Conservation (phyloP, 805 yeast genomes). For the Sugiyamaella smithiae region DNA sequence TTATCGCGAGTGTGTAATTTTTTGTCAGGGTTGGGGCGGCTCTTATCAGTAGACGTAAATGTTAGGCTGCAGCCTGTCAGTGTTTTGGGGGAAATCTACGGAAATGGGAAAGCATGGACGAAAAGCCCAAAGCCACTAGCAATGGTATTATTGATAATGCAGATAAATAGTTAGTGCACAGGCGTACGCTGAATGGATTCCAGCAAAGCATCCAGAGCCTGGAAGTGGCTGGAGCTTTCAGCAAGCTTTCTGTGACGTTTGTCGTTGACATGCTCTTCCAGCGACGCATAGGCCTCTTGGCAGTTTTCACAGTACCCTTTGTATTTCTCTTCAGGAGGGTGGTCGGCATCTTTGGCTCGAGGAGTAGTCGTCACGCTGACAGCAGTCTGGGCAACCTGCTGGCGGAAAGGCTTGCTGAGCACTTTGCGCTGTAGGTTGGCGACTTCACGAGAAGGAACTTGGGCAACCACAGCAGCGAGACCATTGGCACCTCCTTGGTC, state of each 20-base stretch:
- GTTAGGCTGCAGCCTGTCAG: no score
- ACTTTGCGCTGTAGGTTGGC: constrained; percentile 42
- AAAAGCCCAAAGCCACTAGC: no score
- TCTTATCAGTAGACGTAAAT: no score
- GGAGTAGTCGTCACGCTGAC: background rate
- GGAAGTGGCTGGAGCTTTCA: constrained; percentile 62
- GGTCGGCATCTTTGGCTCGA: constrained; percentile 26
- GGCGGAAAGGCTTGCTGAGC: constrained; percentile 15
- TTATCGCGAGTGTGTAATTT: no score
- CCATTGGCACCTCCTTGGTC: constrained; percentile 31
- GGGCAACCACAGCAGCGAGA: constrained; percentile 31
- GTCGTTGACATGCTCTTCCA: constrained; percentile 69
- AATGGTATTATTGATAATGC: no score
- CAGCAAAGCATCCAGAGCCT: constrained; percentile 56
- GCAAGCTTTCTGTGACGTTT: constrained; percentile 80
- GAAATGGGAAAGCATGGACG: no score
- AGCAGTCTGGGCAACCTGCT: background rate
- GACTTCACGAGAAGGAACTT: constrained; percentile 39
- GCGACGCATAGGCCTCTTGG: constrained; percentile 73
- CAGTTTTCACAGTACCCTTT: constrained; percentile 93
- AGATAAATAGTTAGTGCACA: no score
- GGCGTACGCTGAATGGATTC: constrained; percentile 3
- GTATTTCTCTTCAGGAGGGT: constrained; percentile 8
- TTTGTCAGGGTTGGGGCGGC: no score
- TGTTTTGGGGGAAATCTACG: no score